These are phyloP conservation scores for Trichothecium sympodiale DNA, from an alignment of 2,329 filamentous ascomycete genomes.

Conservation along the genomic window DNA sequence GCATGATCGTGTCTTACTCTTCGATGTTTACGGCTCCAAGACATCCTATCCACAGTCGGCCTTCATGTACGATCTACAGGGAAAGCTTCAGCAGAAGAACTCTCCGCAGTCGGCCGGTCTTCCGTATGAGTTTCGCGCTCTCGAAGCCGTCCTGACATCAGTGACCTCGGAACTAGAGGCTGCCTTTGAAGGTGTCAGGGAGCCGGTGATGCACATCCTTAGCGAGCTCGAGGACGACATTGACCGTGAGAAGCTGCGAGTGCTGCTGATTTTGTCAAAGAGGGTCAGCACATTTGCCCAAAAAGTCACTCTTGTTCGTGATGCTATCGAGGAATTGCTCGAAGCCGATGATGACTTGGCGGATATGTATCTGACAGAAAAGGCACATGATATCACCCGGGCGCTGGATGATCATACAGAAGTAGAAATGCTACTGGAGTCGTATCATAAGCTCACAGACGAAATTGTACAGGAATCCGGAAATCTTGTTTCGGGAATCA, in stretches of 20 bases:
- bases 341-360: slow-evolving; percentile 94
- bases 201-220: slow-evolving; percentile 81
- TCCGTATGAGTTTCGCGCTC: slow-evolving; percentile 89
- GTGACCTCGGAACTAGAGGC: slow-evolving; percentile 86
- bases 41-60: slow-evolving; percentile 91
- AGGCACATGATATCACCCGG: slow-evolving; percentile 60
- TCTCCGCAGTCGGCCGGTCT: slow-evolving; percentile 43
- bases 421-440: slow-evolving; percentile 92
- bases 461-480: slow-evolving; percentile 94
- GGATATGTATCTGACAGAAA: slow-evolving; percentile 91
- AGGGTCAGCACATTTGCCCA: slow-evolving; percentile 95
- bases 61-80: slow-evolving; percentile 96
- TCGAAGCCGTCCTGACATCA: slow-evolving; percentile 90
- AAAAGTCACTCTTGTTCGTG: slow-evolving; percentile 84
- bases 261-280: slow-evolving; percentile 89
- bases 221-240: slow-evolving; percentile 93
- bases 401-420: slow-evolving; percentile 86
- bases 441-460: slow-evolving; percentile 94
- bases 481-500: slow-evolving; percentile 85
- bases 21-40: slow-evolving; percentile 90
- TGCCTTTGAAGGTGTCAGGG: slow-evolving; percentile 87
- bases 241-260: slow-evolving; percentile 81
- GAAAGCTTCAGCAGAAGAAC: slow-evolving; percentile 76
- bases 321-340: slow-evolving; percentile 88
- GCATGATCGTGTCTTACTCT: slow-evolving; percentile 84